Evolutionary conservation across 164 flowering plant species (phyloP).

Genomic region (Buxus sempervirens): DNA sequence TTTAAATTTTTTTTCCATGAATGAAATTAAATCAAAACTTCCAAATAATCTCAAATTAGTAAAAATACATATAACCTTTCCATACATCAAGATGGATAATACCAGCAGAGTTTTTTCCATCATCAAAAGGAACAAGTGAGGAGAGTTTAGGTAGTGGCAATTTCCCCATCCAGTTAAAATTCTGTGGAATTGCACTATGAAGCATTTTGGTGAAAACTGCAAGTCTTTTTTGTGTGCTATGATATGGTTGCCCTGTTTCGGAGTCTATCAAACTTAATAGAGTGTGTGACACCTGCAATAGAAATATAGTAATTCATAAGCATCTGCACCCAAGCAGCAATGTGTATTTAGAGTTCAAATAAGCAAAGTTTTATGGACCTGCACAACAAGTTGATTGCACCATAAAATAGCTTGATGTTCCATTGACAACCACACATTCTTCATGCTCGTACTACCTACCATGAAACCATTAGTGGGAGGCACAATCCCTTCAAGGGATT

Average conservation of each 20-base stretch:
- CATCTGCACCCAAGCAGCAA: not conserved
- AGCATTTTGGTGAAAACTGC: constrained; percentile 76
- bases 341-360: not conserved
- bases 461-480: constrained; percentile 87
- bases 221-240: constrained; percentile 55
- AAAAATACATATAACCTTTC: not conserved
- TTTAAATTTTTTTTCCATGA: too few species aligned
- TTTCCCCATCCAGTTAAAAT: constrained; percentile 52
- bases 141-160: constrained; percentile 27
- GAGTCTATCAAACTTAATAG: constrained; percentile 83
- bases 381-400: constrained; percentile 98
- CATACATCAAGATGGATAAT: constrained; percentile 14
- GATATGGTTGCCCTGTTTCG: constrained; percentile 64
- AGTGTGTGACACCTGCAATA: constrained; percentile 85
- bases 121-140: constrained; percentile 19
- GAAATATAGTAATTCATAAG: constrained; percentile 20
- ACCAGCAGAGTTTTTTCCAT: constrained; percentile 41
- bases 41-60: too few species aligned
- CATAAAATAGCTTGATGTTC: constrained; percentile 97
- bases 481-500: constrained; percentile 86
- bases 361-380: constrained; percentile 44
- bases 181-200: constrained; percentile 69
- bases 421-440: constrained; percentile 97
- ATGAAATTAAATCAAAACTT: not conserved
- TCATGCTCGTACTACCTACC: constrained; percentile 81